A percentile compares a stretch with the other conserved stretches of the same genome.
phyloP scores from a whole-genome alignment of 202 grass and related monocot species.

The Cymbopogon flexuosus region DNA sequence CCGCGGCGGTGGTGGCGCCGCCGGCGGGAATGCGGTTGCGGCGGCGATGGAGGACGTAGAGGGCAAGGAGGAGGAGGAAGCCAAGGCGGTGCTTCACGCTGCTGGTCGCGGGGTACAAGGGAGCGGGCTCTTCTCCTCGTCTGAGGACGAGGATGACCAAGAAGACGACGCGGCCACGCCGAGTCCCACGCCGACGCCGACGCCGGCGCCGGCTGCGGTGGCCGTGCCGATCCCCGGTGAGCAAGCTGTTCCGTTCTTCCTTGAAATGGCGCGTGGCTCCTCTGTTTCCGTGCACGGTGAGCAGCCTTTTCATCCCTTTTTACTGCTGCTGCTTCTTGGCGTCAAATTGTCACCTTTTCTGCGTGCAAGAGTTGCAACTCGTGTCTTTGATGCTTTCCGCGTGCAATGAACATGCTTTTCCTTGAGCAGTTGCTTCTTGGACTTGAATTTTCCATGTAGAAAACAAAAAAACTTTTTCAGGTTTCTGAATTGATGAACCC shows the following conservation, averaged over 20 bases:
- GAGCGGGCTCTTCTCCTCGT: slow-evolving; percentile 48
- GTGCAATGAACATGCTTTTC: background rate
- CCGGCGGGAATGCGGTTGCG: slow-evolving; percentile 18
- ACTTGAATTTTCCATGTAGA: background rate
- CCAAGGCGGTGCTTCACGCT: slow-evolving; percentile 26
- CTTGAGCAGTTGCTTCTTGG: background rate
- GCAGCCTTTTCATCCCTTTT: background rate
- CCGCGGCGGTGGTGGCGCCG: background rate
- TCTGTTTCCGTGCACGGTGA: background rate
- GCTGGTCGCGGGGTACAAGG: slow-evolving; percentile 14
- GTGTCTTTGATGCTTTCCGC: background rate
- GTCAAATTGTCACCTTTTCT: background rate
- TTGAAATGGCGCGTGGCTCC: background rate
- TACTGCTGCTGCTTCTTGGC: background rate
- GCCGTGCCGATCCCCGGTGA: slow-evolving; percentile 43
- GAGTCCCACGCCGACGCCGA: background rate
- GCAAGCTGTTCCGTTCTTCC: slow-evolving; percentile 3
- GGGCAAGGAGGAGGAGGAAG: slow-evolving; percentile 2
- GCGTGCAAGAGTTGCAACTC: background rate
- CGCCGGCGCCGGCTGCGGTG: background rate
- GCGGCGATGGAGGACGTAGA: slow-evolving; percentile 19
- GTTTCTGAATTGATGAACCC: background rate
- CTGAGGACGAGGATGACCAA: slow-evolving; percentile 40
- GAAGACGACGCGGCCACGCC: slow-evolving; percentile 33
- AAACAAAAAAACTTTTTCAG: background rate